Base-by-base conservation (phyloP, 169 alveolate species). In the Miamiensis avidus region DNA sequence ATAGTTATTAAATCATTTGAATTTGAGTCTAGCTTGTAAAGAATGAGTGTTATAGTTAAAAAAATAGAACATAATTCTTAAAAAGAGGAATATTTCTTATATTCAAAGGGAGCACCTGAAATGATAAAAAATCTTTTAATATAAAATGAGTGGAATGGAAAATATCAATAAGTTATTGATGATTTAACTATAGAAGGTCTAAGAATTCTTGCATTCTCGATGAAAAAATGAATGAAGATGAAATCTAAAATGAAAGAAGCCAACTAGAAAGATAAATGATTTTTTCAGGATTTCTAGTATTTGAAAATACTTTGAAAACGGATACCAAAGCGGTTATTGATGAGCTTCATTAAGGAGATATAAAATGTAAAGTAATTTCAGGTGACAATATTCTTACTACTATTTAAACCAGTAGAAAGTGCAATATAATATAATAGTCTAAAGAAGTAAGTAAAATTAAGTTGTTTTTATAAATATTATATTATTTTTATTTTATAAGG, bases 321-420 rank as follows among this genome's bases (percentile, higher is more conserved):
- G 96, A 82, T 74, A 95, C 97, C 15, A 81, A 75, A 69, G 88
- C 77, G 30, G 85, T 88, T 0, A 91, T 95, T 11, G 75, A 87
- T 29, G 78, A 76, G 27, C 90, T 93, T 73, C 75, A 89, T 26
- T 89, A 93, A 29, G 93, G 94, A 27, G 89, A 86, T 31, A 75
- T 95, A n/a, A 83, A 85, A 30, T 65, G 92, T 4, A 89, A 93
- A 64, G 90, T 95, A 89, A 94, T 96, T 0, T 93, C 97, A n/a
- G 98, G 97, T 75, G 98, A 95, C 83, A 95, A 95, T 87, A 91
- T 90, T 65, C 88, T 95, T 25, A 95, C 98, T 34, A 96, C 97
- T 64, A 87, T 94, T 33, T 83, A 94, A 65, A 95, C 93, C 28
- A 96, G 93, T 0, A 49, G 69, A 49, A 11, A 11, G 20, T 4